phyloP scores from a whole-genome alignment of 2,329 filamentous ascomycete species.

The Pezicula neosporulosa region DNA sequence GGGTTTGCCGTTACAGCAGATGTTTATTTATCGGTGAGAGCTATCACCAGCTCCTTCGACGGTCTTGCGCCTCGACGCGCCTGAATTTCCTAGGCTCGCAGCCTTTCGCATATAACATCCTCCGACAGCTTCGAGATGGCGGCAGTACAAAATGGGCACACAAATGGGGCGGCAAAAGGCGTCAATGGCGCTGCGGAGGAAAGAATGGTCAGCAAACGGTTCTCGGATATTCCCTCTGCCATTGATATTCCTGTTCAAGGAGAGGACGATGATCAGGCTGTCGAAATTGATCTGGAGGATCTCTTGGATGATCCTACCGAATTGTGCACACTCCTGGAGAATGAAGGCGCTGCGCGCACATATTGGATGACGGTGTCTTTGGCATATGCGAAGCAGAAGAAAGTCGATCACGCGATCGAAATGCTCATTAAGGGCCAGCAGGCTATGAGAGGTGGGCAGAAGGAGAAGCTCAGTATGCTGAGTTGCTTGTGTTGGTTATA shows the following conservation, averaged over 20 bases:
- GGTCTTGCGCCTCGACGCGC: background rate
- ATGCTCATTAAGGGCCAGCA: slow-evolving; percentile 64
- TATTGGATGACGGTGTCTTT: slow-evolving; percentile 99
- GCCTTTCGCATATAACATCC: background rate
- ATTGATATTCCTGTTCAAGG: slow-evolving; percentile 65
- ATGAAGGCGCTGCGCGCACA: slow-evolving; percentile 83
- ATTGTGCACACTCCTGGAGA: slow-evolving; percentile 91
- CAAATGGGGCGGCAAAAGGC: slow-evolving; percentile 24
- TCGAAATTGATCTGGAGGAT: slow-evolving; percentile 90
- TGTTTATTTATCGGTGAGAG: background rate
- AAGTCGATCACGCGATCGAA: slow-evolving; percentile 79
- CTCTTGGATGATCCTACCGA: slow-evolving; percentile 92
- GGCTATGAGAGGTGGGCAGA: slow-evolving; percentile 55
- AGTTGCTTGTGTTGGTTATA: slow-evolving; percentile 69
- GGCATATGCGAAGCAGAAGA: slow-evolving; percentile 93
- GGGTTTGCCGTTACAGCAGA: background rate
- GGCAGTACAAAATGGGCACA: slow-evolving; percentile 17
- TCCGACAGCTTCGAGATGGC: slow-evolving; percentile 18
- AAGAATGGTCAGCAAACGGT: slow-evolving; percentile 39
- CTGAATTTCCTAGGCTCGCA: background rate
- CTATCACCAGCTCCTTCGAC: background rate
- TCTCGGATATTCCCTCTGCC: slow-evolving; percentile 60
- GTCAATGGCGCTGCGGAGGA: slow-evolving; percentile 13
- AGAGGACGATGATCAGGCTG: slow-evolving; percentile 64
- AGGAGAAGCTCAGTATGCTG: slow-evolving; percentile 65